Conservation (phyloP, 768 basidiomycete genomes). For the Amanita rimosa region DNA sequence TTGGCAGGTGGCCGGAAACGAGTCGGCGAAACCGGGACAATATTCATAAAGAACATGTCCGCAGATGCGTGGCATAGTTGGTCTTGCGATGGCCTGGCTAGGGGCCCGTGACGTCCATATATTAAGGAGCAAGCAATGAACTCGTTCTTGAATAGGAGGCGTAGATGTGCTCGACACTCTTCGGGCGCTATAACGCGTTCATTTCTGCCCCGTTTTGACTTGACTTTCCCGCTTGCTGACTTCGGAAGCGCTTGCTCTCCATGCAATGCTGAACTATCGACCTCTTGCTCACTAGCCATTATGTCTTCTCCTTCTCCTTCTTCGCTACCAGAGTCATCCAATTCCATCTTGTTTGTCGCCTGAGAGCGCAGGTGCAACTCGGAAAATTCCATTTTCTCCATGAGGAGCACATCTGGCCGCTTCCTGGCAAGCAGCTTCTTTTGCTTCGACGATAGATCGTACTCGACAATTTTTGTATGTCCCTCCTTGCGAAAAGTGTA, state of each 20-base stretch:
- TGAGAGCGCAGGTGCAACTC: constrained; percentile 11
- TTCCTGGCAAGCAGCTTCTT: constrained; percentile 48
- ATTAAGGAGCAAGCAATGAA: constrained; percentile 72
- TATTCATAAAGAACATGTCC: constrained; percentile 97
- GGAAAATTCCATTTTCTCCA: constrained; percentile 26
- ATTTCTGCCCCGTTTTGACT: constrained; percentile 68
- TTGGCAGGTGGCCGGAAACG: constrained; percentile 91
- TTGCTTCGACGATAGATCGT: constrained; percentile 75
- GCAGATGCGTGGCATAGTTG: constrained; percentile 64
- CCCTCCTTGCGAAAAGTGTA: constrained; percentile 94
- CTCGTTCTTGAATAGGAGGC: constrained; percentile 80
- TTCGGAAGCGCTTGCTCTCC: constrained; percentile 36
- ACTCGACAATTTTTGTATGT: constrained; percentile 88
- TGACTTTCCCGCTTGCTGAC: constrained; percentile 68
- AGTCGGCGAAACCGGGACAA: constrained; percentile 83
- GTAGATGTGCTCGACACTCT: constrained; percentile 91
- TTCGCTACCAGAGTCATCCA: constrained; percentile 37
- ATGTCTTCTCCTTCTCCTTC: constrained; percentile 33
- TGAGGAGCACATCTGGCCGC: constrained; percentile 69
- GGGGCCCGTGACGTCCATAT: constrained; percentile 88
- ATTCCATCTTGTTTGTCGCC: constrained; percentile 32
- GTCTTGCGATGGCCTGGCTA: constrained; percentile 47
- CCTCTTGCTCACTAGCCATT: constrained; percentile 36
- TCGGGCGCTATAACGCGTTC: constrained; percentile 87
- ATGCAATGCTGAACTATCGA: constrained; percentile 15